phyloP scores from a whole-genome alignment of 2,329 filamentous ascomycete genomes.

The Penicillium sp. region DNA sequence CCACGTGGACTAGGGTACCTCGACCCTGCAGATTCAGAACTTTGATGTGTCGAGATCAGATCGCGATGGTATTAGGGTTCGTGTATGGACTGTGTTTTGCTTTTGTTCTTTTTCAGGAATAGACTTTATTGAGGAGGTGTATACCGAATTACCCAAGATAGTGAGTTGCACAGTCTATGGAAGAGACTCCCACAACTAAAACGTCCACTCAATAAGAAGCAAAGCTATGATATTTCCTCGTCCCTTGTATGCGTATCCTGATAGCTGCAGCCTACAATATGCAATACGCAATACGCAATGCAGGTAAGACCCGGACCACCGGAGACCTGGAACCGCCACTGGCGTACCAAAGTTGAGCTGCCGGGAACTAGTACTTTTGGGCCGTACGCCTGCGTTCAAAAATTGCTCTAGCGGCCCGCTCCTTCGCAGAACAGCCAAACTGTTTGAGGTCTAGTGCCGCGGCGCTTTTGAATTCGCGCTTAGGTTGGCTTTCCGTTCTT shows the following conservation, averaged over 20 bases:
- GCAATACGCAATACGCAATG: slow-evolving; percentile 4
- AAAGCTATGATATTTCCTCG: background rate
- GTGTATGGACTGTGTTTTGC: background rate
- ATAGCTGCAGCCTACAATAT: slow-evolving; percentile 2
- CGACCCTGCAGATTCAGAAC: background rate
- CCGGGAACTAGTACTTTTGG: slow-evolving; percentile 14
- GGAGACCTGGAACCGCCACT: slow-evolving; percentile 10
- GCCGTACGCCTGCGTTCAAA: background rate
- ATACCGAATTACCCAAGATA: background rate
- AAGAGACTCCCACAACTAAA: background rate
- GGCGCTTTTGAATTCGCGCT: background rate
- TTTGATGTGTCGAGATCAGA: background rate
- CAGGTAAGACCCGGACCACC: slow-evolving; percentile 1
- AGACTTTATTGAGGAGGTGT: background rate
- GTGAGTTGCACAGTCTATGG: background rate
- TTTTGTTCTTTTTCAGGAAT: background rate
- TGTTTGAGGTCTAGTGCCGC: background rate
- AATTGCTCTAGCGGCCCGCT: background rate
- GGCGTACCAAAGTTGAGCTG: slow-evolving; percentile 13
- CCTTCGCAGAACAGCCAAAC: background rate
- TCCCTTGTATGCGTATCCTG: background rate
- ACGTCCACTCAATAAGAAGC: background rate
- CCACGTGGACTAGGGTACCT: background rate
- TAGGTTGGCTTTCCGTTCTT: background rate
- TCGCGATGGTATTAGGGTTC: background rate